These are phyloP conservation scores for Salicornia ramosissima DNA, from an alignment of 148 eudicot genomes.

Conservation along the genomic window DNA sequence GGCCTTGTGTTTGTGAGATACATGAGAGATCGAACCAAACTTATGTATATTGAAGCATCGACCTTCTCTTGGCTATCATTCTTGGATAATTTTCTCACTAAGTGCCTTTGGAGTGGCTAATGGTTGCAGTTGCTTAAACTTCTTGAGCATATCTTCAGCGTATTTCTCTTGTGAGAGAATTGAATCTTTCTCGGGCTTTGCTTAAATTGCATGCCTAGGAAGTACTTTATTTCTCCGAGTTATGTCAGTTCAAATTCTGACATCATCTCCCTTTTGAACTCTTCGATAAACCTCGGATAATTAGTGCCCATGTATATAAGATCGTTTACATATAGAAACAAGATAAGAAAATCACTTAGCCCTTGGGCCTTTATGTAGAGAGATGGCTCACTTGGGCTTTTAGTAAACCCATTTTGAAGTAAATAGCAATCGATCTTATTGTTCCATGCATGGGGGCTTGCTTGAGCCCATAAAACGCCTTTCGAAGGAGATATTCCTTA, in stretches of 20 bases:
- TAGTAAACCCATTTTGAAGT: neutral
- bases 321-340: neutral
- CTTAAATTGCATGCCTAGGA: too few relatives aligned
- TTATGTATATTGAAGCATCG: too few relatives aligned
- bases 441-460: neutral
- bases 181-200: too few relatives aligned
- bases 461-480: neutral
- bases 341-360: neutral
- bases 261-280: too few relatives aligned
- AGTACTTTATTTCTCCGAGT: too few relatives aligned
- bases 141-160: neutral
- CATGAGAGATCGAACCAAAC: too few relatives aligned
- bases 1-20: too few relatives aligned
- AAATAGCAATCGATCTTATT: neutral
- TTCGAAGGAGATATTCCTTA: too few relatives aligned
- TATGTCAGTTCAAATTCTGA: too few relatives aligned
- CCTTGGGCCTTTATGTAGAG: neutral
- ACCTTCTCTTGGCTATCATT: neutral
- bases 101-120: neutral
- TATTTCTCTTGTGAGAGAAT: too few relatives aligned
- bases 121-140: neutral
- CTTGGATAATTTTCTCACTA: neutral
- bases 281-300: too few relatives aligned
- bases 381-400: neutral
- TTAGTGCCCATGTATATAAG: too few relatives aligned